A percentile compares a stretch with the other conserved stretches of the same genome.
Evolutionary conservation across 2,329 filamentous ascomycete genomes (phyloP).

Genomic region (Aspergillus brasiliensis): DNA sequence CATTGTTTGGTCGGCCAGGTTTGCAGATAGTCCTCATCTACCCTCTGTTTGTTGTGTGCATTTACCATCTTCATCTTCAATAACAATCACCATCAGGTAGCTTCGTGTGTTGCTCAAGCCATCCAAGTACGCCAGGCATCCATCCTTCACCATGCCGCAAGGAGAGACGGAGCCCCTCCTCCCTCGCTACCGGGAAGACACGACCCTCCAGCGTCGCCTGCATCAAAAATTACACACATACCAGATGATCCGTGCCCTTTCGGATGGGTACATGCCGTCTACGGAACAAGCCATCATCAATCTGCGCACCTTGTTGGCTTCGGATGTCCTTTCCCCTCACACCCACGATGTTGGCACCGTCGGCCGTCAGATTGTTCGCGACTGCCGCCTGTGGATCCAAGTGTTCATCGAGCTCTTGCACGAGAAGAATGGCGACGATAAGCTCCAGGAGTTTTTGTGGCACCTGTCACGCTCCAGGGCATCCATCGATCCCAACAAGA

Average conservation of each 20-base stretch:
- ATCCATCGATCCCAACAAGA: conserved; percentile 65
- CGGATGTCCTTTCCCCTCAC: conserved; percentile 75
- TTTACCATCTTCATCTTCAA: background rate
- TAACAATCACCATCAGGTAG: background rate
- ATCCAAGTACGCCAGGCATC: background rate
- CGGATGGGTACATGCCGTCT: conserved; percentile 86
- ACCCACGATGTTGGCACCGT: conserved; percentile 75
- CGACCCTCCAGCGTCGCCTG: conserved; percentile 71
- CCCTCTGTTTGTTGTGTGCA: background rate
- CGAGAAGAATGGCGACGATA: conserved; percentile 80
- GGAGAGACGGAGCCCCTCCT: conserved; percentile 77
- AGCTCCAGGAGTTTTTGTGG: conserved; percentile 92
- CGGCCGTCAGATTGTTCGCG: conserved; percentile 71
- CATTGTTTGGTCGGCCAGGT: background rate
- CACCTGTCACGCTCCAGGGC: conserved; percentile 74
- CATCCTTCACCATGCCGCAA: conserved; percentile 38
- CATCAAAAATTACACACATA: conserved; percentile 92
- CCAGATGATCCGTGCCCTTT: conserved; percentile 82
- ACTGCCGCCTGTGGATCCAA: conserved; percentile 71
- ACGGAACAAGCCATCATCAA: conserved; percentile 82
- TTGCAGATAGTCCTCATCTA: background rate
- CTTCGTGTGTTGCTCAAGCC: background rate
- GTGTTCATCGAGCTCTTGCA: conserved; percentile 79
- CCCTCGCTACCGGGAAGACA: conserved; percentile 75
- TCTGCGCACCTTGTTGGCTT: conserved; percentile 74